phyloP scores from a whole-genome alignment of 192 early-diverging fungal species.

The Powellomyces hirtus region DNA sequence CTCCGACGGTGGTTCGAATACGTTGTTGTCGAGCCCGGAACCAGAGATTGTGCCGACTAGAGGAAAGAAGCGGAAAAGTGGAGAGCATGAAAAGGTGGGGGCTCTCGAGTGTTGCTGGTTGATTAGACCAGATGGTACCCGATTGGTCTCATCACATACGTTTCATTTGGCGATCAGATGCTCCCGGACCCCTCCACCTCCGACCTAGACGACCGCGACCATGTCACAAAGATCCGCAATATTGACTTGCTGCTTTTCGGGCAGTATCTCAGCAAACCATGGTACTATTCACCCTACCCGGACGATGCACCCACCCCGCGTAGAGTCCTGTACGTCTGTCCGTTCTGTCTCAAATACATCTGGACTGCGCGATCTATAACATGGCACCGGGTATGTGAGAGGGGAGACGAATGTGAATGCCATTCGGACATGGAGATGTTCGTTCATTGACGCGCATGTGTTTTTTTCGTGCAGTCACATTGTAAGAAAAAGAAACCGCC shows the following conservation, averaged over 20 bases:
- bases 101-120: neutral
- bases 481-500: constrained; percentile 67
- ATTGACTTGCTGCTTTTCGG: constrained; percentile 59
- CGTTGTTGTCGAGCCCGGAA: neutral
- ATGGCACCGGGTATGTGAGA: constrained; percentile 60
- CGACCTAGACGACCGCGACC: constrained; percentile 5
- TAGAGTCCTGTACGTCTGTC: constrained; percentile 69
- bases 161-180: neutral
- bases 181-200: neutral
- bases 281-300: constrained; percentile 91
- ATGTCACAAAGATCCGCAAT: constrained; percentile 24
- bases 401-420: neutral
- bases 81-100: neutral
- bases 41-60: neutral
- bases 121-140: neutral
- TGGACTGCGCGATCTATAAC: constrained; percentile 51
- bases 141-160: neutral
- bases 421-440: neutral
- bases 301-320: constrained; percentile 24
- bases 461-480: constrained; percentile 47
- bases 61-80: constrained; percentile 18
- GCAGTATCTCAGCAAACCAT: constrained; percentile 72
- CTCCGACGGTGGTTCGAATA: neutral
- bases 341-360: constrained; percentile 87
- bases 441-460: too few relatives aligned